Evolutionary conservation across 2,329 filamentous ascomycete genomes (phyloP).

Genomic region (Neonectria ditissima): DNA sequence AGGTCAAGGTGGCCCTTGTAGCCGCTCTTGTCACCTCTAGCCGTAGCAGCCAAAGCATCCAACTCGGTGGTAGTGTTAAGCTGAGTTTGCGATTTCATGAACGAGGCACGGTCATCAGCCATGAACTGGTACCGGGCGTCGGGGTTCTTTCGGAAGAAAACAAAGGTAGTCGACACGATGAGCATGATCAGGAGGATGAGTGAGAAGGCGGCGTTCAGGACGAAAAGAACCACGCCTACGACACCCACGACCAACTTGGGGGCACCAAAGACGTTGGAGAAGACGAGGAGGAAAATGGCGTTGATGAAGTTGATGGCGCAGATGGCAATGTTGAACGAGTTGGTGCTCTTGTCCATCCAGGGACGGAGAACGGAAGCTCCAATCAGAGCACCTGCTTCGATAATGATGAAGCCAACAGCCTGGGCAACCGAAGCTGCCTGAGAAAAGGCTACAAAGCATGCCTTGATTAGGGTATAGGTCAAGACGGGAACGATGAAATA

Average conservation of each 20-base stretch:
- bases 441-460: conserved; percentile 86
- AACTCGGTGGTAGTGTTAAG: conserved; percentile 83
- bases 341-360: conserved; percentile 99
- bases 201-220: conserved; percentile 86
- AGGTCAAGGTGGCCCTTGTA: conserved; percentile 59
- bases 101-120: conserved; percentile 94
- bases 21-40: conserved; percentile 80
- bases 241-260: conserved; percentile 87
- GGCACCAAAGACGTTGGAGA: conserved; percentile 87
- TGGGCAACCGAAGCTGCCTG: conserved; percentile 79
- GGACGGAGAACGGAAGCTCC: conserved; percentile 83
- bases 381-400: conserved; percentile 84
- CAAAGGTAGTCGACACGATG: conserved; percentile 69
- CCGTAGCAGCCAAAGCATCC: conserved; percentile 88
- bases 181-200: conserved; percentile 86
- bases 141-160: conserved; percentile 91
- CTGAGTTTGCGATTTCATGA: conserved; percentile 95
- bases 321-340: conserved; percentile 95
- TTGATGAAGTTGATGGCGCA: conserved; percentile 91
- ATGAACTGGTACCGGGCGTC: conserved; percentile 96
- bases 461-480: conserved; percentile 84
- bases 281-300: conserved; percentile 88
- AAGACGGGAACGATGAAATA: conserved; percentile 91
- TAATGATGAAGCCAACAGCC: conserved; percentile 83
- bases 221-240: conserved; percentile 89